Evolutionary conservation across 2,329 filamentous ascomycete genomes (phyloP).

Genomic region (Nemania sp.): DNA sequence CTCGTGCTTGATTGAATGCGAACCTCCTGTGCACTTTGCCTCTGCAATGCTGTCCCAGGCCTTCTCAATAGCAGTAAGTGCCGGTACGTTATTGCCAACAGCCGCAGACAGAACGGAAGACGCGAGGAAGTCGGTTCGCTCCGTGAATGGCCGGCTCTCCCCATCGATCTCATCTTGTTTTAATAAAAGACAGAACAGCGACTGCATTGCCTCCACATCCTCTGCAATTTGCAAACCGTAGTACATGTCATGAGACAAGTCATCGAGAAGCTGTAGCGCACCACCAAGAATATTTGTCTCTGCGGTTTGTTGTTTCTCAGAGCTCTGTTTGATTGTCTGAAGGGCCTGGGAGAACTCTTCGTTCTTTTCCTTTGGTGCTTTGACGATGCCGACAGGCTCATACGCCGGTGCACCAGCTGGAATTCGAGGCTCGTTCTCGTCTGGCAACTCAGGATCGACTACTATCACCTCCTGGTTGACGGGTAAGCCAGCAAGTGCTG

Average conservation of each 20-base stretch:
- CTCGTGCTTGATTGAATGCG: slow-evolving; percentile 39
- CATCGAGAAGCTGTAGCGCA: slow-evolving; percentile 61
- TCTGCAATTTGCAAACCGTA: slow-evolving; percentile 67
- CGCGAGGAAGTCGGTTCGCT: slow-evolving; percentile 51
- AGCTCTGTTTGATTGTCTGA: slow-evolving; percentile 52
- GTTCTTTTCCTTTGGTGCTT: slow-evolving; percentile 50
- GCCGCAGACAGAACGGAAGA: slow-evolving; percentile 61
- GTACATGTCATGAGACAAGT: slow-evolving; percentile 70
- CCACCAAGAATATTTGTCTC: slow-evolving; percentile 45
- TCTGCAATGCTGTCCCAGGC: slow-evolving; percentile 50
- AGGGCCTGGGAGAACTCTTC: slow-evolving; percentile 52
- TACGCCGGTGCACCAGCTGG: slow-evolving; percentile 59
- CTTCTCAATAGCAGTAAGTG: slow-evolving; percentile 54
- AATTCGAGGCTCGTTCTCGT: slow-evolving; percentile 40
- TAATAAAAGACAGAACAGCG: slow-evolving; percentile 61
- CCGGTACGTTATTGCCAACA: slow-evolving; percentile 67
- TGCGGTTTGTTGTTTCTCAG: slow-evolving; percentile 29
- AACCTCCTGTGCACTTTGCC: slow-evolving; percentile 40
- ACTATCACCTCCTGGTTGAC: slow-evolving; percentile 57
- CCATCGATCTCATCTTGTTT: slow-evolving; percentile 31
- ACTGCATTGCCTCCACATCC: slow-evolving; percentile 54
- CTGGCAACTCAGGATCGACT: slow-evolving; percentile 52
- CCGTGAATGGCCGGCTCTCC: slow-evolving; percentile 30
- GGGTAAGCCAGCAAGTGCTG: slow-evolving; percentile 53
- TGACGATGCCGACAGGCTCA: slow-evolving; percentile 60